Percentiles rank a stretch among this genome's conserved stretches.
Conservation (phyloP, 805 yeast species). For the Monosporozyma solicola region DNA sequence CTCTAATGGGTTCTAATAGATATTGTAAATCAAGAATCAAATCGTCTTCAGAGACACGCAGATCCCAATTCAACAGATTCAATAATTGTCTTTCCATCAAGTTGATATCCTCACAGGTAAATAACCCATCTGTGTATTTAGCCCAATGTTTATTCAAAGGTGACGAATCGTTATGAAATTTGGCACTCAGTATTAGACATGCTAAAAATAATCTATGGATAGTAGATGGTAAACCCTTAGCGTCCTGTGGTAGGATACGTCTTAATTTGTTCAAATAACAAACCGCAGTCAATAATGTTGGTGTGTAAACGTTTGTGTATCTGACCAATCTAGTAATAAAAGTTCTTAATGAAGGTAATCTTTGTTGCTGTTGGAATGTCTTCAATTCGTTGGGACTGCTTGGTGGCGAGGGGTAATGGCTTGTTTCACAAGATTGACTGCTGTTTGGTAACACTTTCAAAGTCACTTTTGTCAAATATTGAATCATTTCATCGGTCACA, state of each 20-base stretch:
- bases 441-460: slow-evolving; percentile 55
- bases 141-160: slow-evolving; percentile 79
- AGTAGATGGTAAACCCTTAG: slow-evolving; percentile 72
- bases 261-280: slow-evolving; percentile 58
- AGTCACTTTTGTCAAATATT: slow-evolving; percentile 55
- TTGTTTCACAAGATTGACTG: not conserved
- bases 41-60: slow-evolving; percentile 58
- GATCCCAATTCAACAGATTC: slow-evolving; percentile 62
- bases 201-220: slow-evolving; percentile 70
- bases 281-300: slow-evolving; percentile 64
- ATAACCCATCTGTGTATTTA: slow-evolving; percentile 65
- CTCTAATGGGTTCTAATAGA: slow-evolving; percentile 68
- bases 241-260: slow-evolving; percentile 54
- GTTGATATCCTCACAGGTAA: slow-evolving; percentile 58
- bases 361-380: not conserved
- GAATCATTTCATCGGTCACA: slow-evolving; percentile 66
- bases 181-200: slow-evolving; percentile 62
- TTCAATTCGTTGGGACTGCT: slow-evolving; percentile 17
- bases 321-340: slow-evolving; percentile 64
- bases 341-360: slow-evolving; percentile 58
- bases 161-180: slow-evolving; percentile 68
- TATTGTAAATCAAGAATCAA: slow-evolving; percentile 57
- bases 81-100: slow-evolving; percentile 74
- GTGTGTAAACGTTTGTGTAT: slow-evolving; percentile 72
- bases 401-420: slow-evolving; percentile 29